Conservation (phyloP, 164 flowering plant species). For the Akebia trifoliata region DNA sequence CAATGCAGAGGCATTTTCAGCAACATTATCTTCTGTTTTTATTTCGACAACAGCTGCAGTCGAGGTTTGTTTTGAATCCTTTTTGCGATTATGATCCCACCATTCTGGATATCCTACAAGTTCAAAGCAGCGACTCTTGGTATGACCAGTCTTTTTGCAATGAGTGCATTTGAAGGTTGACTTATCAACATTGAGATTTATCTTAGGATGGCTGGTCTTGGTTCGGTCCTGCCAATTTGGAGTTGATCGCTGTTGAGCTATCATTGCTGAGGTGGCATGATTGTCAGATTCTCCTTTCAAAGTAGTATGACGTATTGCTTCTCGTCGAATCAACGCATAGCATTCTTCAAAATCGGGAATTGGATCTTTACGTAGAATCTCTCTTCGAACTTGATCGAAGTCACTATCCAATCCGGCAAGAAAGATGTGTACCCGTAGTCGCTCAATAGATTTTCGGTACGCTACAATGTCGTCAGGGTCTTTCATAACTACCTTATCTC, state of each 20-base stretch:
- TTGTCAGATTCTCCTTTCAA: not conserved
- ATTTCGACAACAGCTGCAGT: too few relatives aligned
- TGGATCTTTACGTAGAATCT: too few relatives aligned
- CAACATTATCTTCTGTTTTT: not conserved
- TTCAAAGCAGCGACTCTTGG: constrained; percentile 7
- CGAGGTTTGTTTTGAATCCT: not conserved
- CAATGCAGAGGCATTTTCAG: not conserved
- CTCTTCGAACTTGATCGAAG: not conserved
- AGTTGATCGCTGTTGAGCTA: not conserved
- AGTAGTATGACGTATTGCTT: constrained; percentile 3
- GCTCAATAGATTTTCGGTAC: not conserved
- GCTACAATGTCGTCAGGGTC: not conserved
- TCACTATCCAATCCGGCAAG: constrained; percentile 2
- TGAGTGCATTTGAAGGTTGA: too few relatives aligned
- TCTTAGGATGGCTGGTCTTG: not conserved
- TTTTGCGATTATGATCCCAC: constrained; percentile 9
- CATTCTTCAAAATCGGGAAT: too few relatives aligned
- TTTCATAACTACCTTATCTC: constrained; percentile 1
- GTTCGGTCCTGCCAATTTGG: constrained; percentile 1
- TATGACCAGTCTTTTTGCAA: constrained; percentile 11
- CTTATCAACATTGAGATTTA: too few relatives aligned
- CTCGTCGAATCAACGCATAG: too few relatives aligned
- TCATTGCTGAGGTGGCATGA: constrained; percentile 5
- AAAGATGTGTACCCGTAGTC: constrained; percentile 2
- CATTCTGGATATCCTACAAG: constrained; percentile 14